Evolutionary conservation across 306 rosid species (phyloP).

Genomic region (Alnus glutinosa): DNA sequence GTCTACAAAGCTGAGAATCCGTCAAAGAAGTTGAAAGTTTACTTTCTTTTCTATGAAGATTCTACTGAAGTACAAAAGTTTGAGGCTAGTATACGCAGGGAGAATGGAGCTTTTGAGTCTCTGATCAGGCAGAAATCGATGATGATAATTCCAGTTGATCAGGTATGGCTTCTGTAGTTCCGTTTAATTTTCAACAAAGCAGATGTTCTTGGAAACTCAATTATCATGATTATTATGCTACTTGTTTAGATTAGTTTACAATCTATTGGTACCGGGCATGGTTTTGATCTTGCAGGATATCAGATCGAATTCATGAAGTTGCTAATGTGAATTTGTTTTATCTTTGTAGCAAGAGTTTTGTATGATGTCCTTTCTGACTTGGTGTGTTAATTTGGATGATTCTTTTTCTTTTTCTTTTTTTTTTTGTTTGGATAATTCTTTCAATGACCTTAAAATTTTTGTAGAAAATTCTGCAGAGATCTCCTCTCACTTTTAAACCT

Average conservation of each 20-base stretch:
- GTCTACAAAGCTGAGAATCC: slow-evolving; percentile 79
- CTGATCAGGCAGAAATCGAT: slow-evolving; percentile 91
- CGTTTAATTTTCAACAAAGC: background rate
- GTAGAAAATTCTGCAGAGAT: background rate
- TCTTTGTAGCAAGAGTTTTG: background rate
- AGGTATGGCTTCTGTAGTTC: slow-evolving; percentile 50
- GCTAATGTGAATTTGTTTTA: background rate
- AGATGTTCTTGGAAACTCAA: background rate
- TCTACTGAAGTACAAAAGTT: slow-evolving; percentile 94
- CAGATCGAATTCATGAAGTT: background rate
- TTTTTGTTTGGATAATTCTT: background rate
- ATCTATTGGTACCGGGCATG: background rate
- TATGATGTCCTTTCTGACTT: background rate
- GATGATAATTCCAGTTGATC: slow-evolving; percentile 96
- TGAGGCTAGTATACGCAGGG: slow-evolving; percentile 89
- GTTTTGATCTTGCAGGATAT: background rate
- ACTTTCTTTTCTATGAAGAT: slow-evolving; percentile 88
- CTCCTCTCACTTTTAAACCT: background rate
- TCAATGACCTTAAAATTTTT: background rate
- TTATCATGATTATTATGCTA: background rate
- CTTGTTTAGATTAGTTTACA: background rate
- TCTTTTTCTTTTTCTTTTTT: background rate
- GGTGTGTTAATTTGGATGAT: background rate
- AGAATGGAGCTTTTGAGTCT: slow-evolving; percentile 97
- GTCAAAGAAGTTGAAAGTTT: slow-evolving; percentile 70